Conservation (phyloP, 371 early-diverging fungal genomes). For the Funneliformis caledonium region DNA sequence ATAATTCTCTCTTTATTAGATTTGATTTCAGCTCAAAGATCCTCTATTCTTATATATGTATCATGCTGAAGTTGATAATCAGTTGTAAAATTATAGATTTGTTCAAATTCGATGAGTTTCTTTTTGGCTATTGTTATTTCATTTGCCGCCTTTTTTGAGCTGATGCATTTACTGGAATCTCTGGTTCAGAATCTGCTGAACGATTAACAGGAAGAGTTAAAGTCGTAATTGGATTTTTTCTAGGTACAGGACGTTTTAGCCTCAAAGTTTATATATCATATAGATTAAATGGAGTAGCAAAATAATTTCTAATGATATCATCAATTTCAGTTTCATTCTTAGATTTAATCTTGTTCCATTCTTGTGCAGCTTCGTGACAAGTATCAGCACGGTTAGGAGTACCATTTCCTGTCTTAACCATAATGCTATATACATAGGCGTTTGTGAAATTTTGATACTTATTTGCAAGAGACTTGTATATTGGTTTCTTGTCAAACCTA, state of each 20-base stretch:
- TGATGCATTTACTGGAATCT: no score
- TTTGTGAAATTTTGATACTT: no score
- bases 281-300: not conserved
- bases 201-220: not conserved
- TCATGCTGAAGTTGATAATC: no score
- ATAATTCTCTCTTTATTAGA: no score
- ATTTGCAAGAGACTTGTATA: not conserved
- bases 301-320: constrained; percentile 2
- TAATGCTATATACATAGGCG: not conserved
- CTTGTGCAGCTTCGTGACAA: not conserved
- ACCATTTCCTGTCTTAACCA: not conserved
- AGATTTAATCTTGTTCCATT: not conserved
- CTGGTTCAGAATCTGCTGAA: no score
- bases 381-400: not conserved
- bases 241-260: not conserved
- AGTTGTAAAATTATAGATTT: no score
- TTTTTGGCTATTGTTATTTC: no score
- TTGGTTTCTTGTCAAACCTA: not conserved
- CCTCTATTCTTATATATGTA: no score
- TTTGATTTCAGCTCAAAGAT: no score
- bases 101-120: no score
- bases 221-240: not conserved
- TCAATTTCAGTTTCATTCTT: not conserved
- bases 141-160: no score
- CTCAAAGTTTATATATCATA: not conserved